A percentile compares a stretch with the other conserved stretches of the same genome.
phyloP scores from a whole-genome alignment of 805 yeast species.

The Saccharomycopsis javanensis region DNA sequence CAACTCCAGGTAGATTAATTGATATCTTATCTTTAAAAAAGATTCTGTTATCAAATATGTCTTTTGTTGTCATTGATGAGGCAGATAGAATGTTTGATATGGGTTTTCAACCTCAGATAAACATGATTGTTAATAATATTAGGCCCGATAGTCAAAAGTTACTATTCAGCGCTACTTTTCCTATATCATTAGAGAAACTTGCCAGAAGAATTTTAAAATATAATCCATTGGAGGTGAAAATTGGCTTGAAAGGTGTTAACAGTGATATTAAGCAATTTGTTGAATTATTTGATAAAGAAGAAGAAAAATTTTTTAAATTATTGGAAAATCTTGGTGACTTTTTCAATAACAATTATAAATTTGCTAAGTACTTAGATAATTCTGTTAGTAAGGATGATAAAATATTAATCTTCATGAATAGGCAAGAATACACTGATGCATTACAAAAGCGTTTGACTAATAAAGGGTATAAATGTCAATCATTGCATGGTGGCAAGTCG shows the following conservation, averaged over 20 bases:
- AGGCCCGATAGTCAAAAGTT: slow-evolving; percentile 86
- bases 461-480: slow-evolving; percentile 47
- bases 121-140: slow-evolving; percentile 62
- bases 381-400: slow-evolving; percentile 33
- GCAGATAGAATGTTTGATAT: slow-evolving; percentile 95
- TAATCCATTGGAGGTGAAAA: slow-evolving; percentile 64
- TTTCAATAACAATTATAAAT: slow-evolving; percentile 3
- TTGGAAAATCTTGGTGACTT: slow-evolving; percentile 43
- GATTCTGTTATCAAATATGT: slow-evolving; percentile 36
- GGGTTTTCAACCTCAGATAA: slow-evolving; percentile 95
- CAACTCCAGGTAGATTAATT: slow-evolving; percentile 92
- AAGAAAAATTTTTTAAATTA: slow-evolving; percentile 47
- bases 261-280: slow-evolving; percentile 69
- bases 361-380: slow-evolving; percentile 1
- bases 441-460: slow-evolving; percentile 44
- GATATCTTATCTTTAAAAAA: slow-evolving; percentile 64
- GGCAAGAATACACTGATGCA: slow-evolving; percentile 78
- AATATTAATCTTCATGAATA: slow-evolving; percentile 74
- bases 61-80: slow-evolving; percentile 86
- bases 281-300: slow-evolving; percentile 43
- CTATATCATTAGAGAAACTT: slow-evolving; percentile 62
- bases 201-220: slow-evolving; percentile 50
- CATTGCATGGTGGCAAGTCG: slow-evolving; percentile 89
- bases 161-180: slow-evolving; percentile 90
- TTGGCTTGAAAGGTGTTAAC: slow-evolving; percentile 78